phyloP scores from a whole-genome alignment of 345 rosid species.

The Limnanthes douglasii region DNA sequence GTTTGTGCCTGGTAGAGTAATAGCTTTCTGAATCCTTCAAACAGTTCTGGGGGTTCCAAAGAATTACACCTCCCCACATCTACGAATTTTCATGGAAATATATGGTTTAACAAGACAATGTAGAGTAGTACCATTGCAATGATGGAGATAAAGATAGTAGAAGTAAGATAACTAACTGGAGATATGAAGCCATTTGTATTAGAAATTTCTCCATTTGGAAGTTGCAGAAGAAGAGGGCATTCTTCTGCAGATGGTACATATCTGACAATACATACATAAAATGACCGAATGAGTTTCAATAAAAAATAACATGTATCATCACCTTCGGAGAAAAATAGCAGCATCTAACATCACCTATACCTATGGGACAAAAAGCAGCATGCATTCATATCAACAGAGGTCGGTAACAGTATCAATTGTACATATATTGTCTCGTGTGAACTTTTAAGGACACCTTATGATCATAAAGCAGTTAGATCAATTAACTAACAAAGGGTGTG shows the following conservation, averaged over 20 bases:
- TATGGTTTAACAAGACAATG: background rate
- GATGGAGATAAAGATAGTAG: slow-evolving; percentile 3
- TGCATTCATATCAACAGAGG: no score
- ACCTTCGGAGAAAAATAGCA: no score
- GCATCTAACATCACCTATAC: no score
- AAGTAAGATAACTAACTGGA: slow-evolving; percentile 45
- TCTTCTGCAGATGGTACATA: slow-evolving; percentile 79
- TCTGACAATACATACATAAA: slow-evolving; percentile 25
- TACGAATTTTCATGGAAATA: slow-evolving; percentile 13
- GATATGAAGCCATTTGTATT: slow-evolving; percentile 86
- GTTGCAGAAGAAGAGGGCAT: slow-evolving; percentile 76
- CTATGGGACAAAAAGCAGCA: no score
- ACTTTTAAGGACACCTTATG: no score
- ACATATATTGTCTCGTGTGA: no score
- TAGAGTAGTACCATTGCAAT: background rate
- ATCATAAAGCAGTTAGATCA: no score
- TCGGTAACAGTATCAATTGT: no score
- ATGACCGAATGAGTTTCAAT: slow-evolving; percentile 2
- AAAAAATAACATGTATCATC: background rate
- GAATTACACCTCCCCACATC: slow-evolving; percentile 98
- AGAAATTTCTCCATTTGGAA: slow-evolving; percentile 78
- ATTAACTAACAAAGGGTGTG: no score
- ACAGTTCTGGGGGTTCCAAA: slow-evolving; percentile 66
- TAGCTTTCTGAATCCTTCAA: slow-evolving; percentile 22
- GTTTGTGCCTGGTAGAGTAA: slow-evolving; percentile 21